phyloP scores from a whole-genome alignment of 345 rosid species.

The Corchorus olitorius region DNA sequence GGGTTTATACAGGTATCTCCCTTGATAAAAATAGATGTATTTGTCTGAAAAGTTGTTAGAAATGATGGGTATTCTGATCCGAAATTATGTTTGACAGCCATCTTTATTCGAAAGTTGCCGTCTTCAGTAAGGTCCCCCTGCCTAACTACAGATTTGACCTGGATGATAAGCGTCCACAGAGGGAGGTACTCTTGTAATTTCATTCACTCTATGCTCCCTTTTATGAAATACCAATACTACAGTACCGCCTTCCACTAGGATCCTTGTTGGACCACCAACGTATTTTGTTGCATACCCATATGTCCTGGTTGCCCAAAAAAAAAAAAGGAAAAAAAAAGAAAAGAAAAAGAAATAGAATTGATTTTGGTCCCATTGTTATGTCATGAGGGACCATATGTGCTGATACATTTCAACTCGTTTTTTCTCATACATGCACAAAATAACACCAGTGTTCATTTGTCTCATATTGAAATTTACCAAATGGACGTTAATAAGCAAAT shows the following conservation, averaged over 20 bases:
- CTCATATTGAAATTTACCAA: neutral
- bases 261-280: neutral
- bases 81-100: slow-evolving; percentile 56
- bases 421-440: neutral
- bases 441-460: neutral
- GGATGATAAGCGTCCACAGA: slow-evolving; percentile 85
- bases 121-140: slow-evolving; percentile 83
- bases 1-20: slow-evolving; percentile 77
- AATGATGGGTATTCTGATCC: slow-evolving; percentile 27
- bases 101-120: slow-evolving; percentile 74
- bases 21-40: slow-evolving; percentile 13
- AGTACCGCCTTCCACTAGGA: neutral
- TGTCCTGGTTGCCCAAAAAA: neutral
- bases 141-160: slow-evolving; percentile 97
- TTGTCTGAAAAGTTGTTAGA: slow-evolving; percentile 4
- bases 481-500: neutral
- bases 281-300: neutral
- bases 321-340: neutral
- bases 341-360: too few species aligned
- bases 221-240: neutral
- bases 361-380: neutral
- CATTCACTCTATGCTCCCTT: slow-evolving; percentile 1
- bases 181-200: slow-evolving; percentile 65
- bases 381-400: neutral
- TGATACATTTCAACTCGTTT: too few species aligned